phyloP scores from a whole-genome alignment of 257 asterid genomes.

The Lycium ferocissimum region DNA sequence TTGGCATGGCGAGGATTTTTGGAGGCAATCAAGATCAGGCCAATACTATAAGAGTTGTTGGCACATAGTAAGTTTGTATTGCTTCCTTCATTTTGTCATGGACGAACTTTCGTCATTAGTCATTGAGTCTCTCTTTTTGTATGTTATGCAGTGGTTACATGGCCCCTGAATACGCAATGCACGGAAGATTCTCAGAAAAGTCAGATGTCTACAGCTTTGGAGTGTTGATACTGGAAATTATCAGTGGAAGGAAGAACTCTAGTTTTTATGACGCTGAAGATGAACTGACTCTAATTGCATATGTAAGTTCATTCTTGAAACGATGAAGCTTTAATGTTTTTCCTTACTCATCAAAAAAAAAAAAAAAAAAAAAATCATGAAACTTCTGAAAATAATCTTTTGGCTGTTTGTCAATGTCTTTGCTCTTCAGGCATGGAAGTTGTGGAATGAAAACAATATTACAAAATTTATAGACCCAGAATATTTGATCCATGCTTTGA shows the following conservation, averaged over 20 bases:
- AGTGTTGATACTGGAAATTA: no score
- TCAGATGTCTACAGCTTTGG: no score
- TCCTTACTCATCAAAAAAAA: background rate
- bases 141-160: slow-evolving; percentile 30
- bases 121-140: slow-evolving; percentile 1
- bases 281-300: no score
- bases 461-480: slow-evolving; percentile 45
- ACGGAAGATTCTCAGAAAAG: no score
- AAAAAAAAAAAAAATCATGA: background rate
- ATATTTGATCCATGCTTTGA: slow-evolving; percentile 35
- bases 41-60: no score
- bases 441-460: slow-evolving; percentile 51
- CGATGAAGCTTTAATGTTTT: background rate
- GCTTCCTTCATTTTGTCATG: background rate
- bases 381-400: background rate
- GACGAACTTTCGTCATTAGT: background rate
- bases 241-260: no score
- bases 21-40: no score
- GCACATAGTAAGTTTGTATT: background rate
- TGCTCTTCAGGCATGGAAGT: slow-evolving; percentile 56
- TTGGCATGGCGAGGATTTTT: no score
- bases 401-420: background rate
- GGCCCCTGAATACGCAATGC: no score
- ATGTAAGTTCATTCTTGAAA: slow-evolving; percentile 42
- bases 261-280: no score